Base-by-base conservation (phyloP, 1,284 basidiomycete species). In the Sporisorium sorghi region DNA sequence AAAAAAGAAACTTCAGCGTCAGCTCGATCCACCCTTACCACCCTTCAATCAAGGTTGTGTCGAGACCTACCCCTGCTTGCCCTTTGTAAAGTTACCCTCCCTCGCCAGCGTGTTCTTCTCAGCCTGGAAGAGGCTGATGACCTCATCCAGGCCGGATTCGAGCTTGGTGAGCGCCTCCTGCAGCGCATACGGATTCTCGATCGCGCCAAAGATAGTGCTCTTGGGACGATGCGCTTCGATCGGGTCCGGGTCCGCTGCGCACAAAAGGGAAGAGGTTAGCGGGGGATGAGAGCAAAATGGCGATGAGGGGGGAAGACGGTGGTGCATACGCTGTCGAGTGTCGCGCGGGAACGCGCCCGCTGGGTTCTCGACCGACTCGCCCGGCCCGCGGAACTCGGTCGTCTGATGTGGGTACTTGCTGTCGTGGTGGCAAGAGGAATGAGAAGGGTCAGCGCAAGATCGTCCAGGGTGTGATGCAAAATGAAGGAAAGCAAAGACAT, bases 151-250 rank as follows among this genome's bases (percentile, higher is more conserved):
- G 5, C 54, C 42, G 19, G 58, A n/a, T 48, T 81, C 78, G 52
- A 81, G 68, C 23, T 71, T 77, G 54, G 39, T 78, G 8, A 81
- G 43, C 0, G 77, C 66, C 50, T 78, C 78, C 19, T 73, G 65
- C 17, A 81, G 66, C 0, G 76, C 76, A 49, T 79, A 80, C 5
- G 79, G 77, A 55, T 81, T 81, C 53, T 81, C 79, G 56, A 81
- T 78, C 26, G 72, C 58, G 17, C 49, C 47, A 32, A 71, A 74
- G 58, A 81, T 81, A 33, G 79, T 77, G 10, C 57, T 33, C 30
- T 68, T 63, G 23, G 73, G 63, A 23, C 58, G 65, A 49, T 70
- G 65, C 0, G 58, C 54, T 48, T 67, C 59, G 40, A 57, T 26
- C 50, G 72, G 67, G 32, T 74, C 63, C 10, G 68, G 67, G 30